These are phyloP conservation scores for Pythium rishiriense DNA, from an alignment of 352 stramenopile genomes.

Conservation along the genomic window DNA sequence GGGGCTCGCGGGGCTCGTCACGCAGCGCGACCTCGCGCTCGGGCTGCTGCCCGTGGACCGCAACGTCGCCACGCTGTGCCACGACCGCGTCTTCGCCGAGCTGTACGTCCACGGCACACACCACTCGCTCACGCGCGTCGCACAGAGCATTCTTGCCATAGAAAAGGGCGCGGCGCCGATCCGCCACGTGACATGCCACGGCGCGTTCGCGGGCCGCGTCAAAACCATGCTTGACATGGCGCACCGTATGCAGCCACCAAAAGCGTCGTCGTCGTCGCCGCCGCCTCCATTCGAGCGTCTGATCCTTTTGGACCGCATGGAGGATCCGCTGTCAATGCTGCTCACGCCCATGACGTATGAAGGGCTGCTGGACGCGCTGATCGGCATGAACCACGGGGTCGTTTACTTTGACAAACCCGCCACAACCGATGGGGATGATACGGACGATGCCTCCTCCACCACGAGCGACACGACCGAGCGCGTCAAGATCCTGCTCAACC, in stretches of 20 bases:
- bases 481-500: constrained; percentile 61
- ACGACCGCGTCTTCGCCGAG: constrained; percentile 66
- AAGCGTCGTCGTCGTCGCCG: constrained; percentile 32
- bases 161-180: constrained; percentile 30
- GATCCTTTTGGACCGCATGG: constrained; percentile 73
- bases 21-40: constrained; percentile 54
- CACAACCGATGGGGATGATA: constrained; percentile 13
- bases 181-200: constrained; percentile 45
- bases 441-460: constrained; percentile 6
- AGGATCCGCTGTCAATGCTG: constrained; percentile 81
- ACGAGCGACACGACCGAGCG: constrained; percentile 20
- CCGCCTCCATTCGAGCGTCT: constrained; percentile 45
- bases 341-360: constrained; percentile 86
- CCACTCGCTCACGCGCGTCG: constrained; percentile 57
- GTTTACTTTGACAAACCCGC: constrained; percentile 53
- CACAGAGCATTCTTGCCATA: constrained; percentile 61
- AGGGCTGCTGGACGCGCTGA: constrained; percentile 66
- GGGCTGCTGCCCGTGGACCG: constrained; percentile 62
- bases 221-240: constrained; percentile 64
- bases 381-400: constrained; percentile 74
- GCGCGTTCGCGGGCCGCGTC: constrained; percentile 52
- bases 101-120: constrained; percentile 70
- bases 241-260: not conserved
- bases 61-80: constrained; percentile 56
- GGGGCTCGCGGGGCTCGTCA: constrained; percentile 53